phyloP scores from a whole-genome alignment of 2,329 filamentous ascomycete species.

The Colletotrichum sp. region DNA sequence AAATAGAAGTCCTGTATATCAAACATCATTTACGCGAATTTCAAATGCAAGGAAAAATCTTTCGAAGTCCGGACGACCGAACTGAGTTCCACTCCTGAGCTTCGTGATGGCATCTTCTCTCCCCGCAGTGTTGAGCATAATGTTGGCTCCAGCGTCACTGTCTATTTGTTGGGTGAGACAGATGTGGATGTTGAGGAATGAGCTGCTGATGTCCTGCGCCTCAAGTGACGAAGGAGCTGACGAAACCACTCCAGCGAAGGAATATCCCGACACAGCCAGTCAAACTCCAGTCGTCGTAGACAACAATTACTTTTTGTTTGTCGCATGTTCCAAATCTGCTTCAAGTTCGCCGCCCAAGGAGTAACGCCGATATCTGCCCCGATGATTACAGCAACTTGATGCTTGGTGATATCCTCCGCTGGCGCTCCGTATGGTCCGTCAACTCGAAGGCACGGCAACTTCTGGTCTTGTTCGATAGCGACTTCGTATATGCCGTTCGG shows the following conservation, averaged over 20 bases:
- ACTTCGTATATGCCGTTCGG: conserved; percentile 98
- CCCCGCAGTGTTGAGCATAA: conserved; percentile 96
- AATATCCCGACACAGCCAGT: conserved; percentile 97
- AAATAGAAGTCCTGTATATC: no score
- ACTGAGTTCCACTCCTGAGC: conserved; percentile 88
- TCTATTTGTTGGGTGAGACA: conserved; percentile 96
- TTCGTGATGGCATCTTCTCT: conserved; percentile 83
- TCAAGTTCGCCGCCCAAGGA: conserved; percentile 85
- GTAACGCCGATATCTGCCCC: conserved; percentile 89
- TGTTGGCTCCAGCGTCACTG: conserved; percentile 91
- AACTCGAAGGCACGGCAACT: conserved; percentile 88
- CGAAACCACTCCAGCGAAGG: conserved; percentile 99
- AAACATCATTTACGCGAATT: no score
- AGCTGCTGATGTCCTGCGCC: conserved; percentile 79
- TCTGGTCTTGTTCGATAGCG: conserved; percentile 90
- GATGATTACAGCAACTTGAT: conserved; percentile 85
- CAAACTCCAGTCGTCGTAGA: conserved; percentile 94
- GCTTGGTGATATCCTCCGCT: conserved; percentile 95
- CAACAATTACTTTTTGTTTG: conserved; percentile 87
- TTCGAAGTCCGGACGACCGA: conserved; percentile 89
- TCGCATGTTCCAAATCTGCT: conserved; percentile 98
- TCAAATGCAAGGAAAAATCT: conserved; percentile 27
- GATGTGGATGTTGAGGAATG: no score
- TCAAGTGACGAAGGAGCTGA: conserved; percentile 90
- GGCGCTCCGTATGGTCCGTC: conserved; percentile 97